Base-by-base conservation (phyloP, 768 basidiomycete species). In the Trametes gibbosa region DNA sequence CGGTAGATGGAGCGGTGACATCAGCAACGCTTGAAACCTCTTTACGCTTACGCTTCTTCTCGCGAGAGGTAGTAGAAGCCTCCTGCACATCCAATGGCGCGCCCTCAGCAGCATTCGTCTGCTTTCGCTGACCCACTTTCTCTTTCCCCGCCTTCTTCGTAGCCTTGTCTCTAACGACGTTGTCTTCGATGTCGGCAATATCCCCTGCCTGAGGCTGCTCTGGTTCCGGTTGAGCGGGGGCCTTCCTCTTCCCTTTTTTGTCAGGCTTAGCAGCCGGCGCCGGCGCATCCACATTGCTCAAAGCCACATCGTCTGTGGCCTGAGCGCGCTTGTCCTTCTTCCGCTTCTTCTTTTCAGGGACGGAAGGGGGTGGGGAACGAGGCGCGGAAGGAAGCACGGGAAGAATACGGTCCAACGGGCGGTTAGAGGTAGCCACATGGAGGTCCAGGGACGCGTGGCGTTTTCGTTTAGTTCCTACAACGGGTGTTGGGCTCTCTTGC, bases 301-400 rank as follows among this genome's bases (percentile, higher is more conserved):
- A 0, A 1, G 17, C 10, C 14, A 12, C 12, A 10, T 43, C 51
- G 24, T 41, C 48, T 45, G n/a, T 35, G 17, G 16, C 32, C 43
- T 55, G 46, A 3, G 46, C 56, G 25, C 52, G 42, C 48, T 60
- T 62, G 57, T 68, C 61, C 55, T 64, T 58, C 58, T 64, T 74
- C 37, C 67, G 72, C 59, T 70, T 76, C 65, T 67, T 69, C 53
- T 53, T 52, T 7, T 54, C 24, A 16, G 62, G 39, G 1, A 51
- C 52, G 0, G 62, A 49, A 1, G 58, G 43, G 12, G 55, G 32
- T 3, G 39, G 37, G 1, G 47, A 19, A 5, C 47, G 19, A 19
- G 39, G n/a, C 5, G 24, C 29, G 14, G 32, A 24, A 12, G 37
- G 32, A 13, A 29, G 16, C 4, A 8, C 17, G 3, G 49, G 6